Evolutionary conservation across 805 yeast species (phyloP), one percentile per base, ranked within the genome.

Genomic region (Zygosaccharomyces lentus): DNA sequence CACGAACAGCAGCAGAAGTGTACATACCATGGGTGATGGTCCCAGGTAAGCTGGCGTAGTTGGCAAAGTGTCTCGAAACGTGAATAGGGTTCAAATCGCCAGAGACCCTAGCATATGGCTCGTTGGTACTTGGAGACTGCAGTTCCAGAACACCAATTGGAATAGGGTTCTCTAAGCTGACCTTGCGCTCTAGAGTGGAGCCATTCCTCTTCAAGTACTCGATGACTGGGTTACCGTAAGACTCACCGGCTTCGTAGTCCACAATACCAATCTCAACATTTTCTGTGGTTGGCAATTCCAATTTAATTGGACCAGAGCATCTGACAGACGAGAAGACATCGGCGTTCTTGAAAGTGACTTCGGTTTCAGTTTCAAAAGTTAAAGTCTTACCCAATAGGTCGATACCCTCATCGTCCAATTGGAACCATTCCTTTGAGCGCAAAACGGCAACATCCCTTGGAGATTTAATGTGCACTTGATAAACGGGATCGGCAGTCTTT

Each of bases 1-100:
- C 81, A 75, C 99, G 84, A 57, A 90, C 91, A 52, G 95, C 78
- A 51, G 97, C 99, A 64, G 96, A 86, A 16, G 97, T 87, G 77
- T 80, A 95, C 99, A 93, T 95, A 67, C 99, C 99, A 64, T 95
- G 99, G 30, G 99, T 93, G 61, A 93, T 93, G 31, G 98, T 93
- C 56, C 99, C 99, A 49, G 96, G 96, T 63, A 93, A 76, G 62
- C 81, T 81, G 37, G 96, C 98, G 66, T 93, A 93, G 52, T 81
- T 77, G 46, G 99, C 90, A 70, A 93, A 93, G 42, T 88, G 93
- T 65, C 96, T 84, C 29, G 96, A 86, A 50, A 95, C 98, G 67
- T 93, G 99, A 60, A 93, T 93, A 52, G 99, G 99, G 70, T 93
- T 93, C 81, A 79, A 91, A 70, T 93, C 99, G 65, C 98, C 98